Evolutionary conservation across 768 basidiomycete genomes (phyloP).

Genomic region (Kwoniella shandongensis): DNA sequence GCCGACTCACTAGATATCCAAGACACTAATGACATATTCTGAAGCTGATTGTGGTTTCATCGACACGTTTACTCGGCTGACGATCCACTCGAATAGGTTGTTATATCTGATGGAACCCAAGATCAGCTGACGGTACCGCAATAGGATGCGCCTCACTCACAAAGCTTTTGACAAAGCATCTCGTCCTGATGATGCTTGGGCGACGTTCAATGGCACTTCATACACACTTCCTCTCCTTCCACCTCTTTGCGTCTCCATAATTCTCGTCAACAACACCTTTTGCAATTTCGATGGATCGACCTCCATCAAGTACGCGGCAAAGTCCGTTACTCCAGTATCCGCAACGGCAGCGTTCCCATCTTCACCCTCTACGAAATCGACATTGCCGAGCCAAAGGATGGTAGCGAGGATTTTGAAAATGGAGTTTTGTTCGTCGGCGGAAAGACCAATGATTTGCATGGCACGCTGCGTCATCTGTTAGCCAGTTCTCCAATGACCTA

Average conservation of each 20-base stretch:
- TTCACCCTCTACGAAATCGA: conserved; percentile 82
- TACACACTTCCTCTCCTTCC: conserved; percentile 86
- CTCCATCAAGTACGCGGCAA: conserved; percentile 92
- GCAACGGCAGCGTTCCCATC: conserved; percentile 80
- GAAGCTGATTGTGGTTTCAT: conserved; percentile 81
- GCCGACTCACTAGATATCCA: conserved; percentile 82
- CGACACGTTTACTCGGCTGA: conserved; percentile 88
- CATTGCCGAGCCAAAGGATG: conserved; percentile 94
- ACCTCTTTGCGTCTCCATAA: conserved; percentile 89
- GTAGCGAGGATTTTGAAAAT: conserved; percentile 91
- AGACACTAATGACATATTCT: conserved; percentile 85
- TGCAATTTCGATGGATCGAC: conserved; percentile 73
- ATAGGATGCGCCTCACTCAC: conserved; percentile 20
- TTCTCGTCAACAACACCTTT: conserved; percentile 78
- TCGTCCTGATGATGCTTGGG: conserved; percentile 82
- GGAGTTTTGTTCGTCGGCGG: conserved; percentile 76
- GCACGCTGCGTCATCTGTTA: too few species aligned
- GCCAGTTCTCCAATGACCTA: too few species aligned
- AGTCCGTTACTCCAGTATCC: conserved; percentile 88
- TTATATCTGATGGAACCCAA: conserved; percentile 63
- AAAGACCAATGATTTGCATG: conserved; percentile 90
- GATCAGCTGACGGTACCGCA: not conserved
- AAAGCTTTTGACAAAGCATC: conserved; percentile 94
- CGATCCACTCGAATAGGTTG: conserved; percentile 99
- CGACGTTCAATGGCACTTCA: conserved; percentile 85